Conservation (phyloP, 2,329 filamentous ascomycete species). For the Xylaria digitata region DNA sequence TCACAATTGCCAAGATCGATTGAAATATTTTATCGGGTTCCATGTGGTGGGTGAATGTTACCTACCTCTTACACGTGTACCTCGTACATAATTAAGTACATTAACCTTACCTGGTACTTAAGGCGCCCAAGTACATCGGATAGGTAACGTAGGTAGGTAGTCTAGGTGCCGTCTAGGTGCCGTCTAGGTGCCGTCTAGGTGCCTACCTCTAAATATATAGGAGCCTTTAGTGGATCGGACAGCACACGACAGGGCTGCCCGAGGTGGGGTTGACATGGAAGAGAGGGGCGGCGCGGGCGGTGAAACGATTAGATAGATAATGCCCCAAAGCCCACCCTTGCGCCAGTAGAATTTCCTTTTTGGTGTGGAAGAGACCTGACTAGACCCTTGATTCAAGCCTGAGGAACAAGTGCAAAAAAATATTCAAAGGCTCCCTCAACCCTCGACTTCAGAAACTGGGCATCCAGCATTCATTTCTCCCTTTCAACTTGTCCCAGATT, state of each 20-base stretch:
- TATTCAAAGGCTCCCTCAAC: conserved; percentile 13
- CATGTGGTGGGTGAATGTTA: too few relatives aligned
- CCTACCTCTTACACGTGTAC: too few relatives aligned
- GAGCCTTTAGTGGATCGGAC: too few relatives aligned
- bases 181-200: too few relatives aligned
- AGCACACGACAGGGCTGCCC: background rate
- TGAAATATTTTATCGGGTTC: too few relatives aligned
- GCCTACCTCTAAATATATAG: too few relatives aligned
- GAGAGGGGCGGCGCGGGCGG: conserved; percentile 37
- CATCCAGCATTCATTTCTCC: conserved; percentile 34
- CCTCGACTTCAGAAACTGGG: conserved; percentile 31
- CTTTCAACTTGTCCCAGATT: conserved; percentile 31
- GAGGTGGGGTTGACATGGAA: background rate
- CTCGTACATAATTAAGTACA: too few relatives aligned
- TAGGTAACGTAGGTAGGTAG: too few relatives aligned
- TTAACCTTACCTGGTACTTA: too few relatives aligned
- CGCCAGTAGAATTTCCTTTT: conserved; percentile 39
- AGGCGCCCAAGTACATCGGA: too few relatives aligned
- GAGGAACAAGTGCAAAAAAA: conserved; percentile 32
- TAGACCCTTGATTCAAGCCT: conserved; percentile 35
- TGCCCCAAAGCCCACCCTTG: conserved; percentile 34
- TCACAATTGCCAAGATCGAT: too few relatives aligned
- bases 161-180: too few relatives aligned
- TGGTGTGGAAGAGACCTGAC: conserved; percentile 32
- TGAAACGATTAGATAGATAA: conserved; percentile 35